Base-by-base conservation (phyloP, 129 eudicot species). In the Flaveria linearis region DNA sequence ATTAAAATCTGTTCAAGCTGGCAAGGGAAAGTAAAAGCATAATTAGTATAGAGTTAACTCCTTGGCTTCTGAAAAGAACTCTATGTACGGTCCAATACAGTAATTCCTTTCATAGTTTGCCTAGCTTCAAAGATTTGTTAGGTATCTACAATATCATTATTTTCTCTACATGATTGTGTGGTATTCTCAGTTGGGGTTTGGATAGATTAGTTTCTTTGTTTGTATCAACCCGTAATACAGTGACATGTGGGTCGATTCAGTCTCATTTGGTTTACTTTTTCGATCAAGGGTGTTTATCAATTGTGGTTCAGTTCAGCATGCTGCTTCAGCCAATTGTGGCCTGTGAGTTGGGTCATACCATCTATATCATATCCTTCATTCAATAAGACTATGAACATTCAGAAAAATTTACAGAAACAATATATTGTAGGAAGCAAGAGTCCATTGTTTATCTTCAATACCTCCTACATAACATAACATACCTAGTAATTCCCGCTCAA, bases 1-100 rank as follows among this genome's bases (percentile, higher is more conserved):
- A 69, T 79, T 76, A 81, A 84, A 74, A 70, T 63, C 52, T 82
- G 63, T 77, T 60, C 58, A 76, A 77, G 62, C 85, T 82, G 85
- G n/a, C 9, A 62, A 71, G 16, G 39, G 5, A 65, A 49, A 49
- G 36, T 16, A 49, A 39, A 51, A 17, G 64, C 9, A 47, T 39
- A 36, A 72, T 79, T 63, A 72, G 78, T 25, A 71, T 16, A 1
- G 56, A 61, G 23, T 30, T 58, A 47, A 45, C 4, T 46, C 51
- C 70, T 46, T 30, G 42, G 14, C 57, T 18, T 69, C 41, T 61
- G 55, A 17, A 56, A 47, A 28, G 23, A 57, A 60, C 52, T 56
- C 61, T 13, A 22, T 36, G 16, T 5, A 60, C 45, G 49, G 12
- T 61, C 72, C 72, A 71, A 22, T 28, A 41, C 45, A 78, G 12